Evolutionary conservation across 1,284 basidiomycete genomes (phyloP).

Genomic region (Apiotrichum brassicae): DNA sequence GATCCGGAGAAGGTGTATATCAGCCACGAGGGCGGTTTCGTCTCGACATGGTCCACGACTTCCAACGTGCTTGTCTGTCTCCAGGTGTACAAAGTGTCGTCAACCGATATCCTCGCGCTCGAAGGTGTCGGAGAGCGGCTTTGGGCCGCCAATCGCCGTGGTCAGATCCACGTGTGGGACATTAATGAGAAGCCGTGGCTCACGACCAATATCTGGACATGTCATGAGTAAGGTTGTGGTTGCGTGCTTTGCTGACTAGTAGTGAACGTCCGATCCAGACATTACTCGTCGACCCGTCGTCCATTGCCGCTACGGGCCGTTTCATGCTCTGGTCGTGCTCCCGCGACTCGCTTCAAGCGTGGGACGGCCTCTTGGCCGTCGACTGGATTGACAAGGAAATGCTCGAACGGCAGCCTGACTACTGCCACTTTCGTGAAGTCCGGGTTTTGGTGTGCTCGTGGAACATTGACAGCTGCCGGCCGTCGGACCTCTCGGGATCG

Average conservation of each 20-base stretch:
- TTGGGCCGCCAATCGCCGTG: constrained; percentile 79
- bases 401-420: constrained; percentile 64
- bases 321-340: constrained; percentile 72
- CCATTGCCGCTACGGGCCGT: constrained; percentile 54
- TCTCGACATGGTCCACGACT: constrained; percentile 62
- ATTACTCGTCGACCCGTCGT: constrained; percentile 65
- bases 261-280: constrained; percentile 66
- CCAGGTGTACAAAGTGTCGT: constrained; percentile 59
- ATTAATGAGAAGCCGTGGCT: constrained; percentile 65
- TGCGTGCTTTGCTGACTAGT: neutral
- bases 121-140: constrained; percentile 72
- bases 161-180: constrained; percentile 77
- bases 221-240: constrained; percentile 54
- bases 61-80: constrained; percentile 29
- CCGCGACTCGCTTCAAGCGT: constrained; percentile 71
- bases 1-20: constrained; percentile 66
- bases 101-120: constrained; percentile 69
- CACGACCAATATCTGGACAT: constrained; percentile 83
- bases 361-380: constrained; percentile 80
- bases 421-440: constrained; percentile 70
- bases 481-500: constrained; percentile 60
- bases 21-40: constrained; percentile 87
- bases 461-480: constrained; percentile 87
- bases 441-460: constrained; percentile 80
- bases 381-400: constrained; percentile 83